phyloP scores from a whole-genome alignment of 2,329 filamentous ascomycete species.

The Bisporella sp. region DNA sequence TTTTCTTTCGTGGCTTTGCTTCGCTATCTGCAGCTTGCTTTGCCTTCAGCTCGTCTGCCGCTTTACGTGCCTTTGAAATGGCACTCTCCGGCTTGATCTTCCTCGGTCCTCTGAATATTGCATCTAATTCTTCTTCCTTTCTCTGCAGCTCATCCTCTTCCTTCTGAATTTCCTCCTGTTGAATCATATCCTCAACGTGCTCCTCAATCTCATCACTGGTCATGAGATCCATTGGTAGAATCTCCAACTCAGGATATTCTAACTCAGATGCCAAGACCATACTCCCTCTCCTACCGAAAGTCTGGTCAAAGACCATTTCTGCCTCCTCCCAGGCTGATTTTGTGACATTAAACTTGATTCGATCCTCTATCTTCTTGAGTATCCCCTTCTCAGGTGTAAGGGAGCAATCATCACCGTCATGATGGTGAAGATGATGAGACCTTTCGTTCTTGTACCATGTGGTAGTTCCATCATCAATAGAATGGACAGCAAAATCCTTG shows the following conservation, averaged over 20 bases:
- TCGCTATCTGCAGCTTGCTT: neutral
- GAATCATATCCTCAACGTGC: constrained; percentile 5
- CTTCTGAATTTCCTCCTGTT: neutral
- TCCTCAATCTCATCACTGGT: constrained; percentile 4
- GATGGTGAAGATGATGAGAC: neutral
- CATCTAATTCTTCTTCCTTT: constrained; percentile 2
- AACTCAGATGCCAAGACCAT: constrained; percentile 15
- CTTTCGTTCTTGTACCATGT: constrained; percentile 14
- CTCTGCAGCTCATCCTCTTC: neutral
- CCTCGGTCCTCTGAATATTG: neutral
- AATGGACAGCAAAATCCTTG: constrained; percentile 19
- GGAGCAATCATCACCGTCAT: neutral
- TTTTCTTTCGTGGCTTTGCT: neutral
- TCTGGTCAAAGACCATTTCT: constrained; percentile 3
- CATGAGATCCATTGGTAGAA: constrained; percentile 14
- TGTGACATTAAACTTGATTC: constrained; percentile 5
- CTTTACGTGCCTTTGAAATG: neutral
- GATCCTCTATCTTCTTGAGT: constrained; percentile 7
- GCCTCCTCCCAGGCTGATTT: neutral
- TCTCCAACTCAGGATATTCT: constrained; percentile 24
- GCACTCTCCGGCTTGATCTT: neutral
- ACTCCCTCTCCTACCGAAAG: constrained; percentile 19
- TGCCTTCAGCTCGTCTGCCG: neutral
- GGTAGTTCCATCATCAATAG: constrained; percentile 10
- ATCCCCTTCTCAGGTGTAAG: constrained; percentile 5